Base-by-base conservation (phyloP, 495 filamentous ascomycete species). In the Melanomma pulvis-pyrius region DNA sequence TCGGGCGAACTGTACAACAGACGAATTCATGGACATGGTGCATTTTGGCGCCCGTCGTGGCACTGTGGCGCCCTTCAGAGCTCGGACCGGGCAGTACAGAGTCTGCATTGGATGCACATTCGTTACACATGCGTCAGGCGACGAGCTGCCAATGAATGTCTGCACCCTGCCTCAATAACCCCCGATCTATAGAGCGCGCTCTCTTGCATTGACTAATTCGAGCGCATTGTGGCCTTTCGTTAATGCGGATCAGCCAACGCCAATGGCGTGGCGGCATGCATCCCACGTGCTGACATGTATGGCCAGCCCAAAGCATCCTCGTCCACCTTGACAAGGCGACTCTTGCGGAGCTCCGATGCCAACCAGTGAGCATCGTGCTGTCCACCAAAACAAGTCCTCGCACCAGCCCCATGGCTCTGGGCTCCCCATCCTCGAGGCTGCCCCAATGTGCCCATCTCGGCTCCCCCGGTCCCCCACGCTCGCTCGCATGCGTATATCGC, bases 261-360 rank as follows among this genome's bases (percentile, higher is more conserved):
- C 68, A 70, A 70, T 70, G 52, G 34, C 52, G 52, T 61, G 21
- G 29, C 12, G 21, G 46, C 17, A 11, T 12, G 26, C 46, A 50
- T 46, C 67, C 67, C 68, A 70, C 68, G 68, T 70, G 68, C 58
- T 36, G 17, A 19, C 44, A 19, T 28, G 59, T 51, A 51, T 53
- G 47, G 64, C 6, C 55, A 25, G 25, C 25, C 48, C 47, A 24
- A 21, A 44, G 17, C 58, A 52, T 50, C 24, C 13, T 29, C 21
- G 17, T 30, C 19, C 46, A 21, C 52, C 26, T 30, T n/a, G 22
- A n/a, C 65, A 34, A 46, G 21, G 25, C 29, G 46, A 1, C 13
- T 53, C 22, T 29, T 13, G 30, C 21, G 36, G 19, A 34, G 12
- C 28, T 28, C 55, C 60, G 54, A 19, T 21, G 22, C 51, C 62